Evolutionary conservation across 2,329 filamentous ascomycete genomes (phyloP).

Genomic region (Xylariales sp.): DNA sequence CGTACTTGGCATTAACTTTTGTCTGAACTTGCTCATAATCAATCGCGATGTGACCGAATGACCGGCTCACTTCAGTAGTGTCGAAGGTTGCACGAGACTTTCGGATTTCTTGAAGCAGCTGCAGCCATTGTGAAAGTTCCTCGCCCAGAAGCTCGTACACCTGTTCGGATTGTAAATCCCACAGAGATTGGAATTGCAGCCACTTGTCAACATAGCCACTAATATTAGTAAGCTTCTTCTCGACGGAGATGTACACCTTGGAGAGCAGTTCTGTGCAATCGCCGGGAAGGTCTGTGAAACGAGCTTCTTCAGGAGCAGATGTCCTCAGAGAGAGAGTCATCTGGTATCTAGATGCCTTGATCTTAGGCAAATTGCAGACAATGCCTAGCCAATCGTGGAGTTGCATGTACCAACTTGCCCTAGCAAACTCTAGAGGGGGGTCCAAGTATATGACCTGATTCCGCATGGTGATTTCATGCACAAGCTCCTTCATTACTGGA

Average conservation of each 20-base stretch:
- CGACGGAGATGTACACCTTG: constrained; percentile 77
- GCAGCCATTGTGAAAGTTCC: constrained; percentile 87
- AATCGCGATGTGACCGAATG: constrained; percentile 90
- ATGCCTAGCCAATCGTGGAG: constrained; percentile 91
- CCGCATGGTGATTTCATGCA: constrained; percentile 94
- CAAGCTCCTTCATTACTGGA: constrained; percentile 66
- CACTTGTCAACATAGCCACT: constrained; percentile 91
- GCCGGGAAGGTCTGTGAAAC: constrained; percentile 80
- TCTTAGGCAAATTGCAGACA: constrained; percentile 86
- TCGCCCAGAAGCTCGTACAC: constrained; percentile 91
- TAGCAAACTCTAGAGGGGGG: constrained; percentile 84
- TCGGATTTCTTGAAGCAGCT: constrained; percentile 93
- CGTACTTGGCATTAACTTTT: constrained; percentile 98
- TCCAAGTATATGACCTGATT: constrained; percentile 98
- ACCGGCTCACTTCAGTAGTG: constrained; percentile 87
- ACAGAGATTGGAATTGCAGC: constrained; percentile 97
- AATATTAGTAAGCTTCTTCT: constrained; percentile 76
- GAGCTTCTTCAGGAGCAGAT: constrained; percentile 56
- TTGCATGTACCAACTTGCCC: constrained; percentile 89
- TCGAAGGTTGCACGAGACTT: constrained; percentile 96
- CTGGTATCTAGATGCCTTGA: constrained; percentile 93
- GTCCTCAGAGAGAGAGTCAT: constrained; percentile 67
- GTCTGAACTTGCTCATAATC: constrained; percentile 99
- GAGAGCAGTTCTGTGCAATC: constrained; percentile 76
- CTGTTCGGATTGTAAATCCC: constrained; percentile 94